These are phyloP conservation scores for Citrus cavaleriei DNA, from an alignment of 345 rosid genomes.

Conservation along the genomic window DNA sequence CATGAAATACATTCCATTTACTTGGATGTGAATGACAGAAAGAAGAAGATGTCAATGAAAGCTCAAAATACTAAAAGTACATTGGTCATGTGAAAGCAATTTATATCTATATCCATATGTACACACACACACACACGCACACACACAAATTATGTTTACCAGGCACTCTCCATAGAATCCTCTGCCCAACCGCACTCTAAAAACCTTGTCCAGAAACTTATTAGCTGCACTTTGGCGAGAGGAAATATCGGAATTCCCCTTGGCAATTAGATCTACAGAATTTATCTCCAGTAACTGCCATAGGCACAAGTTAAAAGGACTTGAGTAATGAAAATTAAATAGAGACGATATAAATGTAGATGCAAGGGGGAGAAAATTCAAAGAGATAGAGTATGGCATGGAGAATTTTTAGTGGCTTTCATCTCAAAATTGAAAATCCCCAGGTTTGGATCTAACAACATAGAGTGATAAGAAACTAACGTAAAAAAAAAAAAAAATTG, in stretches of 20 bases:
- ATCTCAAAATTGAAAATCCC: neutral
- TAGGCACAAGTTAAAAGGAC: conserved; percentile 18
- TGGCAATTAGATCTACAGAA: conserved; percentile 44
- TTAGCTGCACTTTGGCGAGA: conserved; percentile 47
- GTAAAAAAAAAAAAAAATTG: neutral
- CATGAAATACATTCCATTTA: neutral
- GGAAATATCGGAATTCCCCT: conserved; percentile 48
- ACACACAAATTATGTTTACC: conserved; percentile 33
- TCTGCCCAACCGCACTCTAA: conserved; percentile 65
- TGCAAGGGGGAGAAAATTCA: neutral
- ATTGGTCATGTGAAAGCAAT: neutral
- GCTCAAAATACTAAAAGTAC: neutral
- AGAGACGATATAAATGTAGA: neutral
- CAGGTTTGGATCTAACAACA: neutral
- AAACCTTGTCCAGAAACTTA: conserved; percentile 58
- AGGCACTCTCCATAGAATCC: conserved; percentile 95
- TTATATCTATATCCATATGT: too few relatives aligned
- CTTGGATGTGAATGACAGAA: neutral
- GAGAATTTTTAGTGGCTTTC: neutral
- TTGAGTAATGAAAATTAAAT: conserved; percentile 5
- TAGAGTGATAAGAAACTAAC: neutral
- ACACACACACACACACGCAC: too few relatives aligned
- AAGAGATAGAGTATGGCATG: neutral
- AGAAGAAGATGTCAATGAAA: neutral
- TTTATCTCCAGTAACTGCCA: conserved; percentile 57